Percentiles rank a stretch among this genome's conserved stretches.
Conservation (phyloP, 305 asterid species). For the Fraxinus angustifolia region DNA sequence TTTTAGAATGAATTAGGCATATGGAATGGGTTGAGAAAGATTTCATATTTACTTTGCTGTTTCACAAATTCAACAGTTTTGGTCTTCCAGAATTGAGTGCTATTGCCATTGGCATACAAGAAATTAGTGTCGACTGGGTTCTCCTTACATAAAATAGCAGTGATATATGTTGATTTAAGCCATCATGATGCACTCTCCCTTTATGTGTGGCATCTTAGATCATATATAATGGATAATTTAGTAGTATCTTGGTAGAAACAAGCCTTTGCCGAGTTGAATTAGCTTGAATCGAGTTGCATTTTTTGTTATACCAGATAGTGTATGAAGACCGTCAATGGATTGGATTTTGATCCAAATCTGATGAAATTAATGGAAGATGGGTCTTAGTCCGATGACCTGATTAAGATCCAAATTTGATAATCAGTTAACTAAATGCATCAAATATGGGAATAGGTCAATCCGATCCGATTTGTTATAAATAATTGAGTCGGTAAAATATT, state of each 20-base stretch:
- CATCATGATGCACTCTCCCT: neutral
- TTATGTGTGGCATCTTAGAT: neutral
- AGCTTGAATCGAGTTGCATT: neutral
- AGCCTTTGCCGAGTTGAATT: neutral
- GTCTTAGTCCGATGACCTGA: too few species aligned
- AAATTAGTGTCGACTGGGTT: neutral
- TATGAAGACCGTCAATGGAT: too few species aligned
- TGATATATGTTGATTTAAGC: neutral
- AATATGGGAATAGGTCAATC: too few species aligned
- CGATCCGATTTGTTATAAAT: too few species aligned
- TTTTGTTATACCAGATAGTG: neutral
- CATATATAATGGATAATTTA: too few species aligned
- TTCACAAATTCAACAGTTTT: neutral
- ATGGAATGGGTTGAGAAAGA: neutral
- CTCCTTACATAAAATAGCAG: neutral
- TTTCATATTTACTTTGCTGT: neutral
- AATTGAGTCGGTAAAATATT: too few species aligned
- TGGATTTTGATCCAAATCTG: too few species aligned
- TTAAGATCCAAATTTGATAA: too few species aligned
- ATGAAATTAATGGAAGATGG: too few species aligned
- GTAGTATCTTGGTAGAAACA: too few species aligned
- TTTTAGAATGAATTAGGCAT: neutral
- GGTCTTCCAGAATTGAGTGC: neutral
- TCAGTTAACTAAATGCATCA: too few species aligned
- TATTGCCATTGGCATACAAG: neutral